Evolutionary conservation across 2,329 filamentous ascomycete species (phyloP), one percentile per base, ranked within the genome.

Genomic region (Phyllosticta citrichinensis): DNA sequence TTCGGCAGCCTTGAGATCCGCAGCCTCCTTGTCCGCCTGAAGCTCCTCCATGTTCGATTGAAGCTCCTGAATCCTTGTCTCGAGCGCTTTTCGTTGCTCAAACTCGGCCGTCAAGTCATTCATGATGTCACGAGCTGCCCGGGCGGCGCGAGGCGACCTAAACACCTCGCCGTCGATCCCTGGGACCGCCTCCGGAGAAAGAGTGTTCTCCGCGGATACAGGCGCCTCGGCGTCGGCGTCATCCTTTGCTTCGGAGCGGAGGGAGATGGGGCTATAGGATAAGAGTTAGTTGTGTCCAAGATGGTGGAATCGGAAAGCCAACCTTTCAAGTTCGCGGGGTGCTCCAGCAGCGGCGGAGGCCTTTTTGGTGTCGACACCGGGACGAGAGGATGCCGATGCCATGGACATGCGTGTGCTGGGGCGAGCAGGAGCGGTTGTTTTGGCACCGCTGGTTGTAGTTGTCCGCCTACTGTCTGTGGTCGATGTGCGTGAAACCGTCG

Each of bases 51-150:
- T 58, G 9, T 33, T 55, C 14, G 60, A 51, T 20, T 62, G 51
- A 14, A 62, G 55, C 25, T 62, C 55, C 51, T 58, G 60, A 25
- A 57, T 62, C 35, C 55, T 62, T 2, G 60, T 30, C 55, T 62
- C 60, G 12, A 62, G 55, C 35, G 60, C 60, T 55, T 62, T 62
- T 25, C 60, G 50, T 22, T 62, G 60, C 10, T 62, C 60, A 27
- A 62, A 62, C 52, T 62, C 60, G 17, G 47, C 51, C 22, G 60
- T 58, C 9, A 62, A 52, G 52, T 62, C 60, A 11, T 54, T 30
- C 56, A 62, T 62, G 22, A 62, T 62, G 24, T 62, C 60, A 20
- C 27, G 22, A 8, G 55, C 55, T 35, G 57, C 60, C n/a, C 60
- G 60, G 5, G 60, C 57, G 12, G 60, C 56, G 19, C 53, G 55